Evolutionary conservation across 177 flowering plant species (phyloP).

Genomic region (Tripterygium wilfordii): DNA sequence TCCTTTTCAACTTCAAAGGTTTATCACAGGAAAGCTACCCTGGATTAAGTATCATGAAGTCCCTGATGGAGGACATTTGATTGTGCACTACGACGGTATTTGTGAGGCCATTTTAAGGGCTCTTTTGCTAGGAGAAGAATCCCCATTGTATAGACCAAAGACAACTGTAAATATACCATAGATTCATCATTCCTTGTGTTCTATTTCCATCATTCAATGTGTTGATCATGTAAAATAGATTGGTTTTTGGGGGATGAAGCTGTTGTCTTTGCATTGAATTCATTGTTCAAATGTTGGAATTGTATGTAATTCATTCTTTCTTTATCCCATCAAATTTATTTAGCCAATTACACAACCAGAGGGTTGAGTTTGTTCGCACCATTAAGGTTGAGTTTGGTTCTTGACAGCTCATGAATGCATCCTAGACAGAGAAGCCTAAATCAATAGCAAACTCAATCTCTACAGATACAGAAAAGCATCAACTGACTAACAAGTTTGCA

Average conservation of each 20-base stretch:
- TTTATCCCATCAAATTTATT: too few relatives aligned
- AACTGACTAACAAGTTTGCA: too few relatives aligned
- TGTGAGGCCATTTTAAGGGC: slow-evolving; percentile 24
- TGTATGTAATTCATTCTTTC: background rate
- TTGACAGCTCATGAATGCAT: too few relatives aligned
- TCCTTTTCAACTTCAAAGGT: slow-evolving; percentile 29
- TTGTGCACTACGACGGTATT: slow-evolving; percentile 21
- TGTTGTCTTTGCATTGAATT: background rate
- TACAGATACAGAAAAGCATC: too few relatives aligned
- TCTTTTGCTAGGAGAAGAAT: slow-evolving; percentile 26
- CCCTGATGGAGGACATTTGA: slow-evolving; percentile 33
- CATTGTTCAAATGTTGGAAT: background rate
- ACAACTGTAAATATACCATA: background rate
- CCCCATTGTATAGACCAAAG: slow-evolving; percentile 6
- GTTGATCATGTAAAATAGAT: slow-evolving; percentile 3
- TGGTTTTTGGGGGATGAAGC: background rate
- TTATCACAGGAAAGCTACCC: slow-evolving; percentile 22
- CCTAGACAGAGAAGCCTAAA: too few relatives aligned
- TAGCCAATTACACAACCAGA: too few relatives aligned
- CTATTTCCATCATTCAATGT: slow-evolving; percentile 1
- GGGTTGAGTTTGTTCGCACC: too few relatives aligned
- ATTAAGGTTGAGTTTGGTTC: too few relatives aligned
- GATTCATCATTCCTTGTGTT: background rate
- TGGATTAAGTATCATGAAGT: slow-evolving; percentile 42
- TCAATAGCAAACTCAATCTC: too few relatives aligned